phyloP scores from a whole-genome alignment of 768 basidiomycete species.

The Coprinopsis sp. region DNA sequence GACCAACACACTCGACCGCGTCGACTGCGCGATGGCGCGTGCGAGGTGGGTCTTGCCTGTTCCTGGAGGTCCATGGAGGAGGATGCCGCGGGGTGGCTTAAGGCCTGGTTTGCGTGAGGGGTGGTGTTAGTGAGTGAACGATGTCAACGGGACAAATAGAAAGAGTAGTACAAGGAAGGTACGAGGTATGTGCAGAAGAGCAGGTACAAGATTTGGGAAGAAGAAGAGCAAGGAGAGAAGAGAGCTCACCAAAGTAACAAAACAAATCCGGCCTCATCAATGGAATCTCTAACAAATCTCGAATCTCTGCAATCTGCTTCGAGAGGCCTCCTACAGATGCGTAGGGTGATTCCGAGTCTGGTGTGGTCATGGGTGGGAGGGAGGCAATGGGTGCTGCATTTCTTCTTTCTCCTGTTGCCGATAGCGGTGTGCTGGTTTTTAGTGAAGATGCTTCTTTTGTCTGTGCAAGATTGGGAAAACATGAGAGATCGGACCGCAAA shows the following conservation, averaged over 20 bases:
- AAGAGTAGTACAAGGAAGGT: background rate
- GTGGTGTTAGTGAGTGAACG: constrained; percentile 4
- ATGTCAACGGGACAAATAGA: background rate
- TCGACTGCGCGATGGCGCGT: constrained; percentile 86
- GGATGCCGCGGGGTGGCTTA: constrained; percentile 94
- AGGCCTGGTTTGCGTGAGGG: constrained; percentile 43
- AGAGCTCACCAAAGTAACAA: constrained; percentile 25
- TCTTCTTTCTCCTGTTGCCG: constrained; percentile 43
- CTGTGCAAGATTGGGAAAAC: constrained; percentile 8
- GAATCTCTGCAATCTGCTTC: constrained; percentile 81
- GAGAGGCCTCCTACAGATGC: constrained; percentile 82
- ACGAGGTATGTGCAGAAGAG: no score
- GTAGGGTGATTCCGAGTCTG: no score
- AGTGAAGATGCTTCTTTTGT: constrained; percentile 18
- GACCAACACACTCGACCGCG: constrained; percentile 81
- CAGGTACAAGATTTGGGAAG: no score
- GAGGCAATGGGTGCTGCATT: no score
- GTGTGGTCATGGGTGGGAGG: no score
- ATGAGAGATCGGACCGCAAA: no score
- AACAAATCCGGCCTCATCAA: constrained; percentile 30
- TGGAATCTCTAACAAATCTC: constrained; percentile 31
- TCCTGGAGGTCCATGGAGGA: constrained; percentile 93
- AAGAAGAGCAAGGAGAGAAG: constrained; percentile 7
- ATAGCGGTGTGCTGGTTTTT: constrained; percentile 40
- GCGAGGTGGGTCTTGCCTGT: constrained; percentile 98